phyloP scores from a whole-genome alignment of 2,329 filamentous ascomycete genomes.

The Apiospora rasikravindrae region DNA sequence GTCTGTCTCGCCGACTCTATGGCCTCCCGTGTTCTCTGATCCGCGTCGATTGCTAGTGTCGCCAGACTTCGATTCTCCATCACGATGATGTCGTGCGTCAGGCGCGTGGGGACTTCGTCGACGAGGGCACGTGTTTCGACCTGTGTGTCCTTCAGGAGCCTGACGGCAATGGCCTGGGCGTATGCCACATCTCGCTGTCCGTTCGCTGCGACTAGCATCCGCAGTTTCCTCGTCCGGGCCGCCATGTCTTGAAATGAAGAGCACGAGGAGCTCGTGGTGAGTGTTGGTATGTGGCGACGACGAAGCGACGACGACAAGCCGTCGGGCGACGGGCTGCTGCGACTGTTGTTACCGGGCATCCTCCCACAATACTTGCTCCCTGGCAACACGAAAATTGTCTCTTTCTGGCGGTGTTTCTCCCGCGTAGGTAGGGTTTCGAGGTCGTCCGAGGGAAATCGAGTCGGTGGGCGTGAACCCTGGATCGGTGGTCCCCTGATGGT shows the following conservation, averaged over 20 bases:
- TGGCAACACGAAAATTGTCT: not conserved
- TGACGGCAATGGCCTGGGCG: conserved; percentile 68
- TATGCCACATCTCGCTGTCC: conserved; percentile 69
- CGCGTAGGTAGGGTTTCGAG: not conserved
- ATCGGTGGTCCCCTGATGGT: not conserved
- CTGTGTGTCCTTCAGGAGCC: conserved; percentile 67
- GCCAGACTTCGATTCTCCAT: conserved; percentile 60
- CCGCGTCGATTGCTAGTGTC: conserved; percentile 39
- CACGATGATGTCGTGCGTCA: conserved; percentile 67
- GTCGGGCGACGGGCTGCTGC: conserved; percentile 22
- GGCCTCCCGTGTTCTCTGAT: conserved; percentile 44
- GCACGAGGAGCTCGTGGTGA: conserved; percentile 34
- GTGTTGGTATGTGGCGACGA: conserved; percentile 23
- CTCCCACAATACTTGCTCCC: conserved; percentile 5
- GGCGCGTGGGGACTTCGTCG: conserved; percentile 67
- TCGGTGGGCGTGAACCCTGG: not conserved
- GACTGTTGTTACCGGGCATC: conserved; percentile 19
- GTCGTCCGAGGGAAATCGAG: not conserved
- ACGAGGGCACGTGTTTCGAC: conserved; percentile 67
- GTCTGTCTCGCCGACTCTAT: conserved; percentile 59
- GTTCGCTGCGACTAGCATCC: conserved; percentile 69
- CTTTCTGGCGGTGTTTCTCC: not conserved
- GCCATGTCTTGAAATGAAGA: conserved; percentile 45
- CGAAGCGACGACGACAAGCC: conserved; percentile 19
- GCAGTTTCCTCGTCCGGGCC: conserved; percentile 54